A percentile compares a stretch with the other conserved stretches of the same genome.
phyloP scores from a whole-genome alignment of 164 flowering plant genomes.

The Magnolia kwangsiensis region DNA sequence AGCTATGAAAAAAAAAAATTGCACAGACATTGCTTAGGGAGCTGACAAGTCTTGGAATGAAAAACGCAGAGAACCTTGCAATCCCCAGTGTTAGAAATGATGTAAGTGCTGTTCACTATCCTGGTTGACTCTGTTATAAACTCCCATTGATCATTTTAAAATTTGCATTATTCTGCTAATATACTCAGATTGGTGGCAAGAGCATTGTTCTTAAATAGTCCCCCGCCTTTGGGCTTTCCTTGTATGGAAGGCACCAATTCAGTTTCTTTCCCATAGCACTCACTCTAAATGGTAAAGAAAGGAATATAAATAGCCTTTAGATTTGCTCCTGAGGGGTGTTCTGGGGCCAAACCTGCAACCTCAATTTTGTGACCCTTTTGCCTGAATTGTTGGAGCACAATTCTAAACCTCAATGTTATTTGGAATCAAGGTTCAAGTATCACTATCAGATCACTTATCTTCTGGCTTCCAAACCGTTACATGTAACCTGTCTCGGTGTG shows the following conservation, averaged over 20 bases:
- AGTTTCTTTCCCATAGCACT: not conserved
- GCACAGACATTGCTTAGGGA: conserved; percentile 82
- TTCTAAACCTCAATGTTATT: not conserved
- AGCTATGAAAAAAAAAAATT: conserved; percentile 9
- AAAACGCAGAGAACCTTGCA: conserved; percentile 92
- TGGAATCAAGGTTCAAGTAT: not conserved
- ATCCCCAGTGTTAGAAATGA: conserved; percentile 97
- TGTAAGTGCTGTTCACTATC: conserved; percentile 46
- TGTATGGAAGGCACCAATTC: not conserved
- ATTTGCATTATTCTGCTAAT: not conserved
- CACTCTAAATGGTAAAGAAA: not conserved
- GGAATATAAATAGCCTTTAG: not conserved
- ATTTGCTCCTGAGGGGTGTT: not conserved
- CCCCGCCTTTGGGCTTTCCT: not conserved
- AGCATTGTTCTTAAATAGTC: not conserved
- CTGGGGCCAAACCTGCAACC: not conserved
- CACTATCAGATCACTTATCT: too few relatives aligned
- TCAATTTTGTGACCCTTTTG: too few relatives aligned
- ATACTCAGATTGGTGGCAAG: not conserved
- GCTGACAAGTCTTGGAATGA: conserved; percentile 82
- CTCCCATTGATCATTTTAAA: not conserved
- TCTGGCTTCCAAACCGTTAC: too few relatives aligned
- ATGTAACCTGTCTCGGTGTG: too few relatives aligned
- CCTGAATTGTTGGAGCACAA: not conserved
- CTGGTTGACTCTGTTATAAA: not conserved